Percentiles rank a stretch among this genome's conserved stretches.
phyloP scores from a whole-genome alignment of 306 rosid species.

The Castanea crenata region DNA sequence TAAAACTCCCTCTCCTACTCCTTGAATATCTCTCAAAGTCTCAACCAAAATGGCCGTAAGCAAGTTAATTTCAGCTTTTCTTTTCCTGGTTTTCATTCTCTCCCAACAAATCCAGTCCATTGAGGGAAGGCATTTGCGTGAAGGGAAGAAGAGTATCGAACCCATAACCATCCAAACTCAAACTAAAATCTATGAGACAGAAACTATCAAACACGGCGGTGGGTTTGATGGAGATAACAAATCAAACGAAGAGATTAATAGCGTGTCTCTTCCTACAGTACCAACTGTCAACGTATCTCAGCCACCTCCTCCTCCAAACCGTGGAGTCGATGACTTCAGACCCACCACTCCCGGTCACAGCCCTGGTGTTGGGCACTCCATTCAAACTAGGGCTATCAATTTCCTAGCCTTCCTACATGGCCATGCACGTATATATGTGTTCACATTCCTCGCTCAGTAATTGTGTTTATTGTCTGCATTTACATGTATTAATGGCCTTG shows the following conservation, averaged over 20 bases:
- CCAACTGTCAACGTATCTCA: slow-evolving; percentile 16
- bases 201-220: background rate
- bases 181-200: background rate
- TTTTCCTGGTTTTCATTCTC: slow-evolving; percentile 22
- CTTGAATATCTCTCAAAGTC: background rate
- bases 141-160: background rate
- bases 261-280: slow-evolving; percentile 27
- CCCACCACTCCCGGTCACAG: slow-evolving; percentile 74
- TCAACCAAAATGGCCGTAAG: slow-evolving; percentile 27
- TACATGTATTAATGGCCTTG: too few species aligned
- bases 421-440: too few species aligned
- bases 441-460: too few species aligned
- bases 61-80: background rate
- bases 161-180: slow-evolving; percentile 7
- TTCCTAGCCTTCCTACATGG: too few species aligned
- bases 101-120: slow-evolving; percentile 11
- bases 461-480: too few species aligned
- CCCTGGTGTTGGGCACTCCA: slow-evolving; percentile 61
- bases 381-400: slow-evolving; percentile 20
- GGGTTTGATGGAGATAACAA: background rate
- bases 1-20: background rate
- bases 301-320: slow-evolving; percentile 25
- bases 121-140: slow-evolving; percentile 37
- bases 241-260: background rate
- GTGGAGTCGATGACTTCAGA: slow-evolving; percentile 33